These are phyloP conservation scores for Xylaria acuta DNA, from an alignment of 495 filamentous ascomycete species.

Conservation along the genomic window DNA sequence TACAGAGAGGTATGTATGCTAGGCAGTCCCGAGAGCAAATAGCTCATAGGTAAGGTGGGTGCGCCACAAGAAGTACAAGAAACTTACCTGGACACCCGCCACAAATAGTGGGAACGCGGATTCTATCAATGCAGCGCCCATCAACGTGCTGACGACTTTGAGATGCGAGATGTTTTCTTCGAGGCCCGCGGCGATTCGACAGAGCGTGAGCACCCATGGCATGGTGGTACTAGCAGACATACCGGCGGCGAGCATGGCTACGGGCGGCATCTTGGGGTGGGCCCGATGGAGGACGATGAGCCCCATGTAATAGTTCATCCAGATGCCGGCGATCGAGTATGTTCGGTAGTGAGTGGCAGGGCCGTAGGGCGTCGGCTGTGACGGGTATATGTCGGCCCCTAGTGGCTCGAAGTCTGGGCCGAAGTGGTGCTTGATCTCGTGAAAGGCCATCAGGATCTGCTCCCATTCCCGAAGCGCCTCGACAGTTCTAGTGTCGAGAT, in stretches of 20 bases:
- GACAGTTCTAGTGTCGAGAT: conserved; percentile 66
- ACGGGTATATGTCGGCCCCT: conserved; percentile 72
- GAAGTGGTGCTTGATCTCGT: conserved; percentile 66
- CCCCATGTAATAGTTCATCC: conserved; percentile 82
- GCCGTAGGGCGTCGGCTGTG: conserved; percentile 72
- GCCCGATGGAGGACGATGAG: conserved; percentile 77
- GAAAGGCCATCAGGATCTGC: conserved; percentile 72
- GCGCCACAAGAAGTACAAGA: not conserved
- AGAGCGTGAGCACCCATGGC: conserved; percentile 73
- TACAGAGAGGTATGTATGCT: not conserved
- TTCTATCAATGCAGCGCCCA: conserved; percentile 83
- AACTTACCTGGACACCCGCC: conserved; percentile 68
- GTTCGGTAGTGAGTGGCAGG: conserved; percentile 82
- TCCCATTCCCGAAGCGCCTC: conserved; percentile 83
- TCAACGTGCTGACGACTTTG: conserved; percentile 72
- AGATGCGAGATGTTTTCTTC: conserved; percentile 66
- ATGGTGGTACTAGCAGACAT: conserved; percentile 74
- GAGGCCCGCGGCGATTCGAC: conserved; percentile 81
- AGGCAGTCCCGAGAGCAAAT: not conserved
- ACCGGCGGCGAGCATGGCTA: conserved; percentile 83
- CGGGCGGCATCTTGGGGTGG: conserved; percentile 88
- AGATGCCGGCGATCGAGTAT: conserved; percentile 82
- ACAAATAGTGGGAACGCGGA: conserved; percentile 82
- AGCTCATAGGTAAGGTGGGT: not conserved
- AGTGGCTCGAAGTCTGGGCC: conserved; percentile 80